Base-by-base conservation (phyloP, 805 yeast genomes). In the Cyberlindnera mississippiensis region DNA sequence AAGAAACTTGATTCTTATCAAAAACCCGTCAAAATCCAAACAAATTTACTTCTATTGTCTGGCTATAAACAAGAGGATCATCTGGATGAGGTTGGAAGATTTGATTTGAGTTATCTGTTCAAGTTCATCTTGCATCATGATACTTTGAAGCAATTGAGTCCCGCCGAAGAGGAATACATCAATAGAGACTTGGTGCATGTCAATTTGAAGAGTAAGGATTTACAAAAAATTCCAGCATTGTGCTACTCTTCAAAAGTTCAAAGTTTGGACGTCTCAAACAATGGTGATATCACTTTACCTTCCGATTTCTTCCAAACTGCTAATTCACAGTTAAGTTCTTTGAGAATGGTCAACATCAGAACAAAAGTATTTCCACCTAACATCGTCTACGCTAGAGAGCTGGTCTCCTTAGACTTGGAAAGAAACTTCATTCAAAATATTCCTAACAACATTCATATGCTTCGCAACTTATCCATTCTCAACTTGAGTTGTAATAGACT, bases 201-300 rank as follows among this genome's bases (percentile, higher is more conserved):
- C 10, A 78, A 85, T 58, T 70, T 89, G 46, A 75, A 80, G 29
- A 77, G 84, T 41, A 73, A 84, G 68, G 82, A 84, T 52, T 67
- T 90, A 42, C 87, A 86, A 48, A 86, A 87, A 15, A 85, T 91
- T 7, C 97, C 97, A 0, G 83, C 87, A 40, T 73, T 84, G 22
- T 76, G 90, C 48, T 88, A 83, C 58, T 85, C 96, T 1, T 75
- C 82, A 42, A 91, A 86, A 48, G 87, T 90, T 44, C 85, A 84
- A 52, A 73, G 81, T 46, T 69, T 90, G 46, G 91, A 90, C 61
- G 87, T 88, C 8, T 84, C 95, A 2, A 78, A 83, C 48, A 90
- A 90, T 59, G 95, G 96, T 4, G 84, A 95, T 14, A 82, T 91
- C 40, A 78, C 80, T 45, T 68, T 90, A 27, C 95, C 97, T 0